Base-by-base conservation (phyloP, 139 green algal genomes). In the Micromonas commoda region DNA sequence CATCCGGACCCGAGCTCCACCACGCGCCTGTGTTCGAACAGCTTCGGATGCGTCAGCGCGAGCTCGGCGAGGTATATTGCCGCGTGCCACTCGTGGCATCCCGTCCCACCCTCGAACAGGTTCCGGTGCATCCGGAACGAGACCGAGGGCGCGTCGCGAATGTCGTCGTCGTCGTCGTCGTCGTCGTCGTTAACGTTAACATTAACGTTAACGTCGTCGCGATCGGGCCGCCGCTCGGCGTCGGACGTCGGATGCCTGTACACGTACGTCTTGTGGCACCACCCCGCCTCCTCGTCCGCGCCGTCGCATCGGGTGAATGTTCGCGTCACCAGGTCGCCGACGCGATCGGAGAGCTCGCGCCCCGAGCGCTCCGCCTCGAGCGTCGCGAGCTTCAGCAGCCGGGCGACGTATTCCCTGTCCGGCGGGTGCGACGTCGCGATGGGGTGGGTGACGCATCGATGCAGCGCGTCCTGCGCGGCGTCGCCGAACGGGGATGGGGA, bases 61-160 rank as follows among this genome's bases (percentile, higher is more conserved):
- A 83, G 85, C 74, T 94, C 86, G 20, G 87, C 81, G 57, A 94
- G 69, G 19, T 86, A 69, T 31, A 93, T 90, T 34, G 88, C 89
- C 2, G 91, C 91, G 71, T 91, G 84, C 91, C 91, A 96, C 57
- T 90, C 87, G 77, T 89, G 84, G 68, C 86, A 92, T 0, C 91
- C 91, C 0, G 91, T 96, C 33, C 82, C 82, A 24, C 89, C 91
- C 26, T 82, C 83, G 34, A 94, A 77, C 69, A 94, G 64, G 71
- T 96, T 89, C 23, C 1, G 60, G 28, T 16, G 23, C 24, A 31
- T 16, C 21, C 28, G 31, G 63, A 70, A 21, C 63, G 63, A 39
- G 20, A 70, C 31, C 5, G 28, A 24, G 3, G 21, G 31, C 63
- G 63, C 31, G 28, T 70, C 63, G 63, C 54, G 24, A 24, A n/a